Evolutionary conservation across 345 rosid genomes (phyloP), one percentile per base, ranked within the genome.

Genomic region (Aquilaria yunnanensis): DNA sequence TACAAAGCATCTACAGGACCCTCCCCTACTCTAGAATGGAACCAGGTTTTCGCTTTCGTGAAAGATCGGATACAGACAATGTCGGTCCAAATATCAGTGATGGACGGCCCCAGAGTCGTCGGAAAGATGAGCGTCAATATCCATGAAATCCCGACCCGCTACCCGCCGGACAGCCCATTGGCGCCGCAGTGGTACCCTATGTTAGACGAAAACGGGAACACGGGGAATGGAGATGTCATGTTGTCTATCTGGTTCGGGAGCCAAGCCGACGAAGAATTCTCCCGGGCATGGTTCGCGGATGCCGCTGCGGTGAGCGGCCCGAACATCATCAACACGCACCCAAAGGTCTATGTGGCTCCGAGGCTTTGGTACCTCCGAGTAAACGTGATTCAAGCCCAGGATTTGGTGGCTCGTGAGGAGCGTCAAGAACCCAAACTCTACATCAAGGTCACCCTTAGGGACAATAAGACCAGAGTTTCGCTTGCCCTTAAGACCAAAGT

Each of bases 311-410:
- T 71, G 46, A 63, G 77, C 41, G 62, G 62, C 13, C 75, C 78
- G n/a, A 51, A 62, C 16, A 48, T 77, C 0, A 31, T 60, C 29
- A 63, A 63, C 70, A 70, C 72, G 14, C 74, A 78, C 14, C 62
- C 80, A 0, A 77, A 77, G 60, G 76, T 69, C 4, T 82, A 82
- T 67, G 55, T 68, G 32, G 72, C 75, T 0, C 82, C 76, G 47
- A 71, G 55, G 50, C 87, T 80, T 53, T 80, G 84, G 84, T 80
- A 75, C 47, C 65, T 73, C 13, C 67, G 83, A 60, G 65, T 81
- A 13, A 63, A 74, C 31, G 72, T 81, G 47, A 64, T 74, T 60
- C 77, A 61, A 23, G 86, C 81, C 3, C 83, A 78, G 57, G 83
- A 81, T 65, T 76, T 78, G 76, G 67, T 62, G 23, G 71, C 70